A percentile compares a stretch with the other conserved stretches of the same genome.
phyloP scores from a whole-genome alignment of 192 early-diverging fungal species.

The Phycomyces nitens region DNA sequence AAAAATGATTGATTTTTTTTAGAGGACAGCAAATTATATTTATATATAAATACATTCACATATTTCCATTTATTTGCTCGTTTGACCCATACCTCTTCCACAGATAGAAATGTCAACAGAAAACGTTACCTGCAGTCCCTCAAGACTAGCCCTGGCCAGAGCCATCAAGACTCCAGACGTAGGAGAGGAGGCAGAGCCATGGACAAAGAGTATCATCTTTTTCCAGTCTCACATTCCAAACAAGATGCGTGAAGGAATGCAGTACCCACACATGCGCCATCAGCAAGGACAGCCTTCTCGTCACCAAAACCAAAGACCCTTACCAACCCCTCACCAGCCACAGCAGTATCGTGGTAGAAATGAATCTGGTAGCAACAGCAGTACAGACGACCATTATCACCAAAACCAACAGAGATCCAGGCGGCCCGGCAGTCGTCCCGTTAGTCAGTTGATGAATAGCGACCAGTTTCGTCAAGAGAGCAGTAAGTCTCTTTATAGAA shows the following conservation, averaged over 20 bases:
- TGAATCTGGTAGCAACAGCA: not conserved
- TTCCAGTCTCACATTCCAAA: slow-evolving; percentile 25
- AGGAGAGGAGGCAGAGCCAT: slow-evolving; percentile 31
- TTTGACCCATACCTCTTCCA: too few relatives aligned
- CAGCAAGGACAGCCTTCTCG: not conserved
- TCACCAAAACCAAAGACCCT: slow-evolving; percentile 4
- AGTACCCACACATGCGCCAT: slow-evolving; percentile 8
- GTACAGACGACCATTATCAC: slow-evolving; percentile 5
- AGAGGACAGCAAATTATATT: too few relatives aligned
- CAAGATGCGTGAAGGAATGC: slow-evolving; percentile 13
- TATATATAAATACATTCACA: too few relatives aligned
- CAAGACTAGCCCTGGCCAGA: slow-evolving; percentile 32
- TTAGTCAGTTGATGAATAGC: too few relatives aligned
- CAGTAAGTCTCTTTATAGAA: too few relatives aligned
- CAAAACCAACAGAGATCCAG: not conserved
- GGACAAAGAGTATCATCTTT: slow-evolving; percentile 35
- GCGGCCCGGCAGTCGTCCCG: not conserved
- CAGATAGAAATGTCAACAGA: slow-evolving; percentile 23
- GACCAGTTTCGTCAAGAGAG: too few relatives aligned
- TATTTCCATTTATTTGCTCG: too few relatives aligned
- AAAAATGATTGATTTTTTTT: too few relatives aligned
- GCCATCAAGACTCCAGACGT: slow-evolving; percentile 37
- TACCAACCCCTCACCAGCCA: slow-evolving; percentile 9
- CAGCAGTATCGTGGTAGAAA: not conserved
- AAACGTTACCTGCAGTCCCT: slow-evolving; percentile 33